phyloP scores from a whole-genome alignment of 139 green algal species.

The Chlorella sorokiniana region DNA sequence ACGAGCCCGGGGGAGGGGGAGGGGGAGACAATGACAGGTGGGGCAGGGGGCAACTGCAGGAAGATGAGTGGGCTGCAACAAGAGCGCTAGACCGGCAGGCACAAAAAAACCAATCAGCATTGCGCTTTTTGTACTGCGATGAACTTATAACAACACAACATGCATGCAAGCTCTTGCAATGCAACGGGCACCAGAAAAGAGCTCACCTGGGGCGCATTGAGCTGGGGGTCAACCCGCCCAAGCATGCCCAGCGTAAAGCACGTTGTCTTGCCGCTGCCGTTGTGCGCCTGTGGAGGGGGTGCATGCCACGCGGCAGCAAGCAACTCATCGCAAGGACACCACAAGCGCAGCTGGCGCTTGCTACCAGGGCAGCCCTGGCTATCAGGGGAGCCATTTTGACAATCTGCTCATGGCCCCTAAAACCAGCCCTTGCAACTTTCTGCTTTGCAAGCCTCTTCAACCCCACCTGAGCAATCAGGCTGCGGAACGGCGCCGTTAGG shows the following conservation, averaged over 20 bases:
- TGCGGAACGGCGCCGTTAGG: constrained; percentile 80
- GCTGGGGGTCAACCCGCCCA: constrained; percentile 79
- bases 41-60: no score
- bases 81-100: neutral
- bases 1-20: neutral
- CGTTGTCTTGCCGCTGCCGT: constrained; percentile 98
- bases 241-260: constrained; percentile 99
- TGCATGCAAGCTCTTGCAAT: neutral
- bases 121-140: neutral
- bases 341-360: no score
- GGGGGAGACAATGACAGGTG: neutral
- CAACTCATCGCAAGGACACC: no score
- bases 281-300: constrained; percentile 79
- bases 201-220: constrained; percentile 56
- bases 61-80: no score
- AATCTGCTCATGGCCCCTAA: neutral
- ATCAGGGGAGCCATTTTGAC: no score
- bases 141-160: neutral
- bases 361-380: no score
- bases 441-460: neutral
- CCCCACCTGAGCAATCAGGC: constrained; percentile 84
- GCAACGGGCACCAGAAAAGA: no score
- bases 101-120: neutral
- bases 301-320: no score
- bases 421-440: neutral